These are phyloP conservation scores for Anthracocystis walkeri DNA, from an alignment of 1,284 basidiomycete species.

Conservation along the genomic window DNA sequence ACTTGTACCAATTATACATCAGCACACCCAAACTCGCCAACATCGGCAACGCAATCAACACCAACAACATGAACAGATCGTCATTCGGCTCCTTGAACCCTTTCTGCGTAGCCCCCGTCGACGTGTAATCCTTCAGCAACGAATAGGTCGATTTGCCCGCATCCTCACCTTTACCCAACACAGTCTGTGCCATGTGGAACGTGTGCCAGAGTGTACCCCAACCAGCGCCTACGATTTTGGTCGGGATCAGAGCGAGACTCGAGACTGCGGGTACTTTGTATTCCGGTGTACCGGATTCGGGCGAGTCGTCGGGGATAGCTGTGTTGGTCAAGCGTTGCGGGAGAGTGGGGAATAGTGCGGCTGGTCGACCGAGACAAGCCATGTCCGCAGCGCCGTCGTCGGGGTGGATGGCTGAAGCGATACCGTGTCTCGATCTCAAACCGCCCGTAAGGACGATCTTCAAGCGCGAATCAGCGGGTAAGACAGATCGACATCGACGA, in stretches of 20 bases:
- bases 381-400: slow-evolving; percentile 72
- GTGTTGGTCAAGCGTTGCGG: slow-evolving; percentile 70
- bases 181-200: slow-evolving; percentile 47
- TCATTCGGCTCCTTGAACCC: slow-evolving; percentile 43
- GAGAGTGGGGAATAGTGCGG: slow-evolving; percentile 77
- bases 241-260: slow-evolving; percentile 57
- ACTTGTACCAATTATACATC: slow-evolving; percentile 6
- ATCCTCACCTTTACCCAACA: slow-evolving; percentile 20
- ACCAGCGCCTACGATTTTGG: slow-evolving; percentile 66
- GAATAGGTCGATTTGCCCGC: slow-evolving; percentile 14
- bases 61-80: slow-evolving; percentile 31
- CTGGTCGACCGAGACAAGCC: slow-evolving; percentile 80
- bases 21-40: slow-evolving; percentile 27
- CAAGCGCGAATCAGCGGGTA: slow-evolving; percentile 44
- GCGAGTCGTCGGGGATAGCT: slow-evolving; percentile 31
- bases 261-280: slow-evolving; percentile 60
- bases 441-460: slow-evolving; percentile 86
- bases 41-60: slow-evolving; percentile 25
- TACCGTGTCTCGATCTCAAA: slow-evolving; percentile 76
- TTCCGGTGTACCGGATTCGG: slow-evolving; percentile 46
- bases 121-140: slow-evolving; percentile 32
- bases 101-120: slow-evolving; percentile 34
- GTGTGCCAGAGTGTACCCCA: slow-evolving; percentile 58
- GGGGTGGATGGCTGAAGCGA: slow-evolving; percentile 72
- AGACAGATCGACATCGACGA: slow-evolving; percentile 68